These are phyloP conservation scores for Penicillium paradoxum DNA, from an alignment of 495 filamentous ascomycete species.

Conservation along the genomic window DNA sequence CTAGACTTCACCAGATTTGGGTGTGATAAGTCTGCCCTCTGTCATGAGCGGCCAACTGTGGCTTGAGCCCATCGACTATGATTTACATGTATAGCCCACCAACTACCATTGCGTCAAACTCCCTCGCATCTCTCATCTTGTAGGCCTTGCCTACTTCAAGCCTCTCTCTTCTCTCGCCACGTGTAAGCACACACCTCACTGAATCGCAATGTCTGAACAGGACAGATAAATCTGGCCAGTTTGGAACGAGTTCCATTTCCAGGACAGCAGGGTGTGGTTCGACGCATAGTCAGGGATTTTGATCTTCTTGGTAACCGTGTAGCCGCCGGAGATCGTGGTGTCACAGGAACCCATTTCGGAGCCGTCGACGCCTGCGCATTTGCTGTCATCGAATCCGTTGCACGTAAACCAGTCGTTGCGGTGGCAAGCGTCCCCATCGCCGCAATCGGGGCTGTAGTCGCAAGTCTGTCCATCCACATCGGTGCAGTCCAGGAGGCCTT, in stretches of 20 bases:
- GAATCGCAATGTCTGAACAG: slow-evolving; percentile 52
- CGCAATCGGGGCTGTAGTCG: slow-evolving; percentile 50
- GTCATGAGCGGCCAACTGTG: too few species aligned
- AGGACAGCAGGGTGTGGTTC: slow-evolving; percentile 48
- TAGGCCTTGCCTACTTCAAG: too few species aligned
- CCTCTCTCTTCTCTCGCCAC: too few species aligned
- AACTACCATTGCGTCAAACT: too few species aligned
- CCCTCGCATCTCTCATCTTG: too few species aligned
- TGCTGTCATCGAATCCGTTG: slow-evolving; percentile 38
- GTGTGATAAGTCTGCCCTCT: too few species aligned
- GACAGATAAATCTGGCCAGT: slow-evolving; percentile 52
- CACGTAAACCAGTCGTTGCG: slow-evolving; percentile 57
- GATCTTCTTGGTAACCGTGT: slow-evolving; percentile 52
- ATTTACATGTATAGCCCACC: too few species aligned
- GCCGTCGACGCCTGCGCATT: slow-evolving; percentile 49
- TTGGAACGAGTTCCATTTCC: slow-evolving; percentile 56
- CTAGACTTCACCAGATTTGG: too few species aligned
- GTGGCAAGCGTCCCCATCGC: slow-evolving; percentile 40
- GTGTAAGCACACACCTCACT: too few species aligned
- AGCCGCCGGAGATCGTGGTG: slow-evolving; percentile 50
- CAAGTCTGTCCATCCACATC: slow-evolving; percentile 50
- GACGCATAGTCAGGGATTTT: slow-evolving; percentile 43
- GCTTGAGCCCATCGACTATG: too few species aligned
- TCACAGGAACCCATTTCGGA: slow-evolving; percentile 39
- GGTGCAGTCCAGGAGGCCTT: slow-evolving; percentile 44